Evolutionary conservation across 257 asterid genomes (phyloP).

Genomic region (Nicotiana undulata): DNA sequence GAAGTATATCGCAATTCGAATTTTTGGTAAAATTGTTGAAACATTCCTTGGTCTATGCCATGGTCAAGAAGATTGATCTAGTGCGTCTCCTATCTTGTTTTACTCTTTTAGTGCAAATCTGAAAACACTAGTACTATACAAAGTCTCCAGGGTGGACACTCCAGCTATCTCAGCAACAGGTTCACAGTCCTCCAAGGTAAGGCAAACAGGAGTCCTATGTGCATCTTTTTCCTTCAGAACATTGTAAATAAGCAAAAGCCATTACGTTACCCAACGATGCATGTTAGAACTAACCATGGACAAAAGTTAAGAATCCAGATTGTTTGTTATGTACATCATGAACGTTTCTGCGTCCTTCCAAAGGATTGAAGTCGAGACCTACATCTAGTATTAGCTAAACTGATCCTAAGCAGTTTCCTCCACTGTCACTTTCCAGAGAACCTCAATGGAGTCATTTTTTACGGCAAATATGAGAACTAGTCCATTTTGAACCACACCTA

Average conservation of each 20-base stretch:
- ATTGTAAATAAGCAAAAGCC: background rate
- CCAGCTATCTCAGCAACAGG: too few relatives aligned
- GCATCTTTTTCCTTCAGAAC: background rate
- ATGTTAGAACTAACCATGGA: background rate
- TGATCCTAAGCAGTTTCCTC: background rate
- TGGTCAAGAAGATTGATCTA: too few relatives aligned
- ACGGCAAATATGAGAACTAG: conserved; percentile 22
- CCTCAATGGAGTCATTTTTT: background rate
- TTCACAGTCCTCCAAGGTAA: background rate
- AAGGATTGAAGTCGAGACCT: background rate
- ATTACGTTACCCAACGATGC: background rate
- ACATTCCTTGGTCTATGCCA: too few relatives aligned
- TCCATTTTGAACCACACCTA: conserved; percentile 51
- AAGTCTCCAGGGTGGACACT: too few relatives aligned
- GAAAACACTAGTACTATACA: background rate
- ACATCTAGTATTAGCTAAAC: background rate
- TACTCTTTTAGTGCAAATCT: background rate
- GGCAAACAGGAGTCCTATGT: background rate
- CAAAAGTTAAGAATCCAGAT: background rate
- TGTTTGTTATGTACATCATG: background rate
- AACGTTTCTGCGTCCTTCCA: background rate
- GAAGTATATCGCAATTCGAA: too few relatives aligned
- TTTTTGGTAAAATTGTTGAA: too few relatives aligned
- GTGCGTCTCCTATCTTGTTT: too few relatives aligned
- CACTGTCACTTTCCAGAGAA: background rate